These are phyloP conservation scores for Leccinum subtestaceum DNA, from an alignment of 768 basidiomycete species.

Conservation along the genomic window DNA sequence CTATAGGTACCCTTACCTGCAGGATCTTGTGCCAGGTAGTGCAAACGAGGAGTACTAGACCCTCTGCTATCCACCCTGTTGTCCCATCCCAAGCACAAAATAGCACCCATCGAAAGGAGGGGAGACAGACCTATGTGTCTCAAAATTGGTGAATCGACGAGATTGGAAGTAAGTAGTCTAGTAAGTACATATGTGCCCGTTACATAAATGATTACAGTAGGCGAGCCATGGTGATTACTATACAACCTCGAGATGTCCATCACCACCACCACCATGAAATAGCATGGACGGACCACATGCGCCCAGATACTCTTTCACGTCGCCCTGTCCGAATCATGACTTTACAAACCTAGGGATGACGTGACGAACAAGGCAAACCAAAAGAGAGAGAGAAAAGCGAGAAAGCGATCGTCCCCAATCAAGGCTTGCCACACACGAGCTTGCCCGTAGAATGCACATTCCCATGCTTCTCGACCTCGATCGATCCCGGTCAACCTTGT, in stretches of 20 bases:
- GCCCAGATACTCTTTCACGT: neutral
- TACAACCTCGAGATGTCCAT: neutral
- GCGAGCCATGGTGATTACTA: neutral
- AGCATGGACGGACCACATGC: neutral
- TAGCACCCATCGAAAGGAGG: neutral
- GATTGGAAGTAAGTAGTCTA: no score
- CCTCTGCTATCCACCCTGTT: no score
- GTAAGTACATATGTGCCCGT: neutral
- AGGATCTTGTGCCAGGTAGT: no score
- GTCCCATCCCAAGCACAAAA: neutral
- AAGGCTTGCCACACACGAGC: conserved; percentile 46
- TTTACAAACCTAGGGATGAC: neutral
- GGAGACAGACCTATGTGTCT: no score
- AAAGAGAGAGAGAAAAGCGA: neutral
- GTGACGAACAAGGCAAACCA: neutral
- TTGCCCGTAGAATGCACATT: conserved; percentile 42
- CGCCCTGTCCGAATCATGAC: neutral
- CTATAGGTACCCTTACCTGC: no score
- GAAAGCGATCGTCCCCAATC: conserved; percentile 11
- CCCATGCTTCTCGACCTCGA: conserved; percentile 52
- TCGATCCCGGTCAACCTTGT: conserved; percentile 50
- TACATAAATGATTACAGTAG: neutral
- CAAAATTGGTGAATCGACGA: no score
- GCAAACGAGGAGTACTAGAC: no score
- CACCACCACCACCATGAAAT: neutral